phyloP scores from a whole-genome alignment of 495 filamentous ascomycete species.

The Lasiosphaeria miniovina region DNA sequence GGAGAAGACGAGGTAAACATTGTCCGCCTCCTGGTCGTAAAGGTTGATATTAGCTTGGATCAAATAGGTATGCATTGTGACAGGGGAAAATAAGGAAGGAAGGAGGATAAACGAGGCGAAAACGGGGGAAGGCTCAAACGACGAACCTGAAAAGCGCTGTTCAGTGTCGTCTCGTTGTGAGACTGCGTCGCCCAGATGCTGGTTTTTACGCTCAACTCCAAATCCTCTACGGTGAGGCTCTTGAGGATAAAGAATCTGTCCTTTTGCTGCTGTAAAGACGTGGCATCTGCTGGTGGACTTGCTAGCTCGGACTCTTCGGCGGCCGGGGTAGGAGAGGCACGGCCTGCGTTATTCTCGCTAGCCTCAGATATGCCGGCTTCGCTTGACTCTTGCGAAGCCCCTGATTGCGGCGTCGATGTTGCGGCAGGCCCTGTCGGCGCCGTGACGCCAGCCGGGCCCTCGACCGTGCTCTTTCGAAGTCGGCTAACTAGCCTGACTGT shows the following conservation, averaged over 20 bases:
- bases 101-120: too few relatives aligned
- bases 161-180: slow-evolving; percentile 83
- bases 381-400: slow-evolving; percentile 17
- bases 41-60: background rate
- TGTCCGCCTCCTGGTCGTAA: slow-evolving; percentile 63
- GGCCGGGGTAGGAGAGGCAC: slow-evolving; percentile 6
- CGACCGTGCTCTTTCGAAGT: slow-evolving; percentile 61
- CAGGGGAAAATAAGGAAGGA: background rate
- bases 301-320: slow-evolving; percentile 22
- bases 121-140: background rate
- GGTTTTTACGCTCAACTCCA: slow-evolving; percentile 84
- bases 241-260: slow-evolving; percentile 93
- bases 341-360: slow-evolving; percentile 11
- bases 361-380: slow-evolving; percentile 12
- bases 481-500: slow-evolving; percentile 90
- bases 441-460: slow-evolving; percentile 46
- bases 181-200: slow-evolving; percentile 92
- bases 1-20: slow-evolving; percentile 95
- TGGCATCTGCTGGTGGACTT: slow-evolving; percentile 18
- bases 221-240: slow-evolving; percentile 89
- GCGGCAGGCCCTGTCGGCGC: slow-evolving; percentile 54
- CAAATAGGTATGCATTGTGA: background rate
- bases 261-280: slow-evolving; percentile 27
- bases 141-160: slow-evolving; percentile 79
- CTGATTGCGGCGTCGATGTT: slow-evolving; percentile 25